phyloP scores from a whole-genome alignment of 805 yeast genomes.

The Pichia scutulata region DNA sequence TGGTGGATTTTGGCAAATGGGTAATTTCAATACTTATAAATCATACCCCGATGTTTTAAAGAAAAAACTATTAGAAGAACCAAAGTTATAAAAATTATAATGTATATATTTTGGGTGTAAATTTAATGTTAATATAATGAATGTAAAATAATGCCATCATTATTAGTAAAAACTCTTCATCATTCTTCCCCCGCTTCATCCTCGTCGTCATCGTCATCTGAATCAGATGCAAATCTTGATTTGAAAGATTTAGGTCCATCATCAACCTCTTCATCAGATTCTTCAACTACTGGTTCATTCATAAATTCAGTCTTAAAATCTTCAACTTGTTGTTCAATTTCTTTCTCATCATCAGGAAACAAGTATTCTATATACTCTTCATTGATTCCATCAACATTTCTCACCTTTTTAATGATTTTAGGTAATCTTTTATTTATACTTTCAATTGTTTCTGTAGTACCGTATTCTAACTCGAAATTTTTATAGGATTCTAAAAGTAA shows the following conservation, averaged over 20 bases:
- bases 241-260: conserved; percentile 1
- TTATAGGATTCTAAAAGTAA: conserved; percentile 52
- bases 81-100: conserved; percentile 18
- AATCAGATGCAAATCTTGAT: background rate
- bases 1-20: conserved; percentile 87
- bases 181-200: background rate
- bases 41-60: conserved; percentile 37
- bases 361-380: conserved; percentile 53
- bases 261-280: conserved; percentile 3
- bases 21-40: conserved; percentile 30
- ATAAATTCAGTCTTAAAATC: conserved; percentile 7
- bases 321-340: conserved; percentile 13
- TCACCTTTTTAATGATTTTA: conserved; percentile 37
- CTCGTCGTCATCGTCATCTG: conserved; percentile 1
- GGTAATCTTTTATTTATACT: conserved; percentile 46
- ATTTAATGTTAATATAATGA: conserved; percentile 3
- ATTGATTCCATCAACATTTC: conserved; percentile 34
- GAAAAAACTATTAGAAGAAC: conserved; percentile 18
- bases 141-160: background rate
- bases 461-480: conserved; percentile 59
- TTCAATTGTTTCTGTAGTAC: conserved; percentile 33
- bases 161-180: background rate
- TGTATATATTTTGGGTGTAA: background rate
- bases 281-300: conserved; percentile 8
- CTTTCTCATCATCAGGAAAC: conserved; percentile 55